phyloP scores from a whole-genome alignment of 2,329 filamentous ascomycete genomes.

The Penicillium sp. region DNA sequence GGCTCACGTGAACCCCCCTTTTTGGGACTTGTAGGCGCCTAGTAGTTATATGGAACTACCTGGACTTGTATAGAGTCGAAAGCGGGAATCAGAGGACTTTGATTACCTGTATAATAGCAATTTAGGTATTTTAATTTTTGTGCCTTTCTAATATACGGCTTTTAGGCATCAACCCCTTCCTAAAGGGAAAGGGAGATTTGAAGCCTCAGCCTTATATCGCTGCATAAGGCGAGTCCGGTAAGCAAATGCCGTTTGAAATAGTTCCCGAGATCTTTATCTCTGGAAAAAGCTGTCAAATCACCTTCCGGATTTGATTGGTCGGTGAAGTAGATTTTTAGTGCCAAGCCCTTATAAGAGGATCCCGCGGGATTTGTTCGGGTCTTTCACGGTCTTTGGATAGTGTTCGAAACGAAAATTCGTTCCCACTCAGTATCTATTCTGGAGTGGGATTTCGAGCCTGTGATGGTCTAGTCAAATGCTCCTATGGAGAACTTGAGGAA shows the following conservation, averaged over 20 bases:
- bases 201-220: no score
- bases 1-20: no score
- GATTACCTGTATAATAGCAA: no score
- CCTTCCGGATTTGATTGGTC: neutral
- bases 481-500: neutral
- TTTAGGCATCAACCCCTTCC: no score
- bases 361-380: neutral
- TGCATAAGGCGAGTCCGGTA: no score
- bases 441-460: neutral
- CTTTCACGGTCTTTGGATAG: neutral
- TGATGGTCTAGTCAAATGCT: neutral
- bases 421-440: neutral
- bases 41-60: no score
- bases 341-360: neutral
- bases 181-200: no score
- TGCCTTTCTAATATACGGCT: no score
- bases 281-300: neutral
- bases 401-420: neutral
- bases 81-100: no score
- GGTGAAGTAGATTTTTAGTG: neutral
- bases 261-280: neutral
- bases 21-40: no score
- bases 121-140: no score
- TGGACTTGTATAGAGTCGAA: no score
- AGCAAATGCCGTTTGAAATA: neutral